Conservation (phyloP, 2,329 filamentous ascomycete genomes). For the Ceratocystis ficicola region DNA sequence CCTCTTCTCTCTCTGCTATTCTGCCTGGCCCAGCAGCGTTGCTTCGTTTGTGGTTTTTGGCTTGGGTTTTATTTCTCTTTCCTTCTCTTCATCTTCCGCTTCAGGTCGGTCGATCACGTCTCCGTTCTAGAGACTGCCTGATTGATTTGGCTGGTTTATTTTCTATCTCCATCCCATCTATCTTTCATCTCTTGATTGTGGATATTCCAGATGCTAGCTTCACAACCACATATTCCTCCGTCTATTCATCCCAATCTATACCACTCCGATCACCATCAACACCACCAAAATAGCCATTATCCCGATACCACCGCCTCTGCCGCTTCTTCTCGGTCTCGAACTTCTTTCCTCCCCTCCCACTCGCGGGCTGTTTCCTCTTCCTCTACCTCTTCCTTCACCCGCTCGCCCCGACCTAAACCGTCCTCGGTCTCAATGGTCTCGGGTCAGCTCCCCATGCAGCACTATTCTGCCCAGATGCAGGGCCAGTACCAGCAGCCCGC, state of each 20-base stretch:
- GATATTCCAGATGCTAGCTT: constrained; percentile 18
- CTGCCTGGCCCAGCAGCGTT: neutral
- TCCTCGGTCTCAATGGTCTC: constrained; percentile 17
- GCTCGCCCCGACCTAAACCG: constrained; percentile 13
- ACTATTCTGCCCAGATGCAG: constrained; percentile 12
- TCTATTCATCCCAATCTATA: constrained; percentile 11
- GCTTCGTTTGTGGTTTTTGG: neutral
- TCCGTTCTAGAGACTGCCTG: neutral
- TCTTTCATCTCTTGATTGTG: neutral
- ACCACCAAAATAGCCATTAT: constrained; percentile 12
- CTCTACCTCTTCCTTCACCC: constrained; percentile 36
- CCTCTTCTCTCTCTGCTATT: neutral
- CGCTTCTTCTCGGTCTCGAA: neutral
- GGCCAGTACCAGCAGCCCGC: constrained; percentile 19
- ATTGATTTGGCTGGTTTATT: neutral
- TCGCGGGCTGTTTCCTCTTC: constrained; percentile 45
- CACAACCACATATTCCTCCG: constrained; percentile 18
- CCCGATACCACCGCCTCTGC: constrained; percentile 10
- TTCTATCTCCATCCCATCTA: neutral
- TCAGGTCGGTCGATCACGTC: constrained; percentile 7
- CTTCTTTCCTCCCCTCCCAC: constrained; percentile 18
- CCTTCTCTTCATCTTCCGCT: constrained; percentile 10
- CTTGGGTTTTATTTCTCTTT: constrained; percentile 5
- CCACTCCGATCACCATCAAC: constrained; percentile 7
- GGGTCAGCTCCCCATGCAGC: constrained; percentile 19